Base-by-base conservation (phyloP, 1,139 yeast genomes). In the Martiniozyma asiatica region DNA sequence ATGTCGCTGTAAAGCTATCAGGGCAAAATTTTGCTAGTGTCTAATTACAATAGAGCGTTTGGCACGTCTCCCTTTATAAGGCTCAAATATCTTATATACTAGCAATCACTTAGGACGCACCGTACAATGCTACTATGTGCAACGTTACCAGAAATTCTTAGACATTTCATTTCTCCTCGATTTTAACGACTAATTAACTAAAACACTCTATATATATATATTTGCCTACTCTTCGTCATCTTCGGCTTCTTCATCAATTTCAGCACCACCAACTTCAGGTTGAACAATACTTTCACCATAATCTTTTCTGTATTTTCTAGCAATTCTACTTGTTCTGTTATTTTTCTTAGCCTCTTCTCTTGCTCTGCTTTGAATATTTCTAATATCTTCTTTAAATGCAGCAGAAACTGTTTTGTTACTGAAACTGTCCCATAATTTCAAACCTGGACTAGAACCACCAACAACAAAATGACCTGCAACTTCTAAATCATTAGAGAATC, bases 401-500 rank as follows among this genome's bases (percentile, higher is more conserved):
- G 63, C 63, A 47, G 95, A 71, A 13, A 87, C 87, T 9, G 93
- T 66, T 38, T 70, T 63, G 57, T 89, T 89, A 35, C 84, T 70
- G 54, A 87, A 77, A 6, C 79, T 68, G 55, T 89, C 97, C 95
- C 97, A 92, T 59, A 89, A 69, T 56, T 85, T 87, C 53, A 89
- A 65, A 3, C 53, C 51, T 10, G 78, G 73, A 34, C 68, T 68
- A 27, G 81, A 84, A 50, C 99, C 99, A 44, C 95, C 98, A 39
- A 84, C 70, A 17, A 76, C 77, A 39, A 89, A 55, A 46, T 78
- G 73, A 41, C 95, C 95, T 4, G 87, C 77, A 27, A 82, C 79
- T 53, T 82, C 96, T 33, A 70, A 59, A 54, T 89, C 98, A 29
- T 87, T 79, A 8, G 94, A 92, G 60, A 85, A 92, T 8, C 79